A percentile compares a stretch with the other conserved stretches of the same genome.
These are phyloP conservation scores for Cyclospora cayetanensis DNA, from an alignment of 169 alveolate species.

Conservation along the genomic window DNA sequence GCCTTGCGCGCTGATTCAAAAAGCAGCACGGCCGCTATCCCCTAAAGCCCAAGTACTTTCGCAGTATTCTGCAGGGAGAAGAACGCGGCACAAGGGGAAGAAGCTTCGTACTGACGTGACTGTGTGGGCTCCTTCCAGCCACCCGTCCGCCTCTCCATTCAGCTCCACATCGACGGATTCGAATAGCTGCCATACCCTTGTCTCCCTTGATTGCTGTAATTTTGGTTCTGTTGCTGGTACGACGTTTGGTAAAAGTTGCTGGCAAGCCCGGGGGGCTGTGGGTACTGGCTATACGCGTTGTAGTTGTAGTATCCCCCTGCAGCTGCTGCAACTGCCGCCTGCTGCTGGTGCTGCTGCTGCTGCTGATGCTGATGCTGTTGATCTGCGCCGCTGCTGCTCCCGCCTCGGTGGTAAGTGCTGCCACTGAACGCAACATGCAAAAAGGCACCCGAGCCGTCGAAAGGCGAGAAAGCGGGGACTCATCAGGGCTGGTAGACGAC, in stretches of 20 bases:
- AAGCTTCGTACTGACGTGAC: neutral
- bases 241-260: constrained; percentile 55
- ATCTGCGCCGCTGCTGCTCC: constrained; percentile 53
- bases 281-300: constrained; percentile 56
- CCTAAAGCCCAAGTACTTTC: too few species aligned
- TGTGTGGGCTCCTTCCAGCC: neutral
- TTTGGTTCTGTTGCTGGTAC: constrained; percentile 36
- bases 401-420: constrained; percentile 42
- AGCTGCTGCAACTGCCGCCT: constrained; percentile 59
- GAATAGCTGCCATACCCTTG: constrained; percentile 54
- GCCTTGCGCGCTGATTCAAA: too few species aligned
- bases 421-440: constrained; percentile 34
- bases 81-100: neutral
- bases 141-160: neutral
- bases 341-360: constrained; percentile 61
- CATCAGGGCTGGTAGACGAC: too few species aligned
- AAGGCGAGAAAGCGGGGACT: too few species aligned
- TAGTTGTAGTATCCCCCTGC: constrained; percentile 61
- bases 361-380: constrained; percentile 63
- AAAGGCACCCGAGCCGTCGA: too few species aligned
- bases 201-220: constrained; percentile 49
- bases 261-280: constrained; percentile 67
- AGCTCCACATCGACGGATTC: constrained; percentile 62
- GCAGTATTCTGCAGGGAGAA: too few species aligned
- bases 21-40: too few species aligned